Percentiles rank a stretch among this genome's conserved stretches.
Conservation (phyloP, 345 rosid genomes). For the Eucalyptus cladocalyx region DNA sequence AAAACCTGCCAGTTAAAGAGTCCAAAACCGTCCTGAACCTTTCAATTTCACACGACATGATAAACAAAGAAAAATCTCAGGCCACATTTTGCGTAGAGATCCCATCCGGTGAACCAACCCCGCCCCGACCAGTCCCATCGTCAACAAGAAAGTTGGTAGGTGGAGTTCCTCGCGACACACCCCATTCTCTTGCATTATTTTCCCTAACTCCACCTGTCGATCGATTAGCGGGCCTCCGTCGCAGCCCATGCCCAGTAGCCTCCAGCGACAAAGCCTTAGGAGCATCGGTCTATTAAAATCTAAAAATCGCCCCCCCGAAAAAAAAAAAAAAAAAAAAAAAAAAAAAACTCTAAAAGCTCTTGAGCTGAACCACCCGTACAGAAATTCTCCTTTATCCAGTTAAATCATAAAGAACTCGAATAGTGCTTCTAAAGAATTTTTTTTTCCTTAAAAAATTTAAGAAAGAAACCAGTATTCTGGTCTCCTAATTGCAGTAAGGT, state of each 20-base stretch:
- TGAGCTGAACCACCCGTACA: too few relatives aligned
- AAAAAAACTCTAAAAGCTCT: too few relatives aligned
- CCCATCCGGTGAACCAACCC: background rate
- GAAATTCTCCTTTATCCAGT: too few relatives aligned
- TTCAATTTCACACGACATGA: background rate
- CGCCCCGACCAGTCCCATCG: background rate
- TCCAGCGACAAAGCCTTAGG: too few relatives aligned
- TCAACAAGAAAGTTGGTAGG: conserved; percentile 4
- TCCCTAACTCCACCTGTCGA: conserved; percentile 23
- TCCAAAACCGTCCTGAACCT: background rate
- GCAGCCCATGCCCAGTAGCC: background rate
- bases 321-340: too few relatives aligned
- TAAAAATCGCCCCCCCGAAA: too few relatives aligned
- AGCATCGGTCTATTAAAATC: too few relatives aligned
- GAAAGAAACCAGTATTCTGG: too few relatives aligned
- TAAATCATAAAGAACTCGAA: too few relatives aligned
- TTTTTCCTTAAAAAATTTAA: too few relatives aligned
- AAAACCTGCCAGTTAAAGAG: background rate
- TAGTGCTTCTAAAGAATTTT: too few relatives aligned
- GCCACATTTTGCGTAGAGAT: background rate
- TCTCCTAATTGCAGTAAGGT: too few relatives aligned
- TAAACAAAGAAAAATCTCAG: background rate
- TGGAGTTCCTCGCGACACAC: conserved; percentile 10
- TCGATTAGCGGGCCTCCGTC: conserved; percentile 30
- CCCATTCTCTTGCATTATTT: conserved; percentile 29